Evolutionary conservation across 192 early-diverging fungal genomes (phyloP).

Genomic region (Dissophora globulifera): DNA sequence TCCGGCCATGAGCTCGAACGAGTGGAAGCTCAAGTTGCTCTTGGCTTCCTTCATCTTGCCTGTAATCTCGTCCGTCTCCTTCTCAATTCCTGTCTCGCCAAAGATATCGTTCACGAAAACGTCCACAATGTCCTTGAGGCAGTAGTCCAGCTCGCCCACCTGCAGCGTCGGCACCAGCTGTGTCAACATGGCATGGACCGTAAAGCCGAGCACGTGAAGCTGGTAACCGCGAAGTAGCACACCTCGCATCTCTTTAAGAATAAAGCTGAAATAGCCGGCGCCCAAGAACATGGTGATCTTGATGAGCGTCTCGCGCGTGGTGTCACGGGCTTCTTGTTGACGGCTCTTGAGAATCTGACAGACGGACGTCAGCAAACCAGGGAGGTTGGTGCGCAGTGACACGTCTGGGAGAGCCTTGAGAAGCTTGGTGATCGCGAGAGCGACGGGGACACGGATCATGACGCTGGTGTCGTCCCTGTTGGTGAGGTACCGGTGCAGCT

Average conservation of each 20-base stretch:
- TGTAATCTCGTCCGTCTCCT: constrained; percentile 89
- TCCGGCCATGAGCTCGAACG: constrained; percentile 85
- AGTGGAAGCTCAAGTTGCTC: constrained; percentile 83
- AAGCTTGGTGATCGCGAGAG: constrained; percentile 86
- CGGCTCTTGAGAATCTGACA: constrained; percentile 88
- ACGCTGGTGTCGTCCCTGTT: constrained; percentile 80
- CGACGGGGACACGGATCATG: constrained; percentile 84
- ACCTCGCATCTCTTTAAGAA: constrained; percentile 84
- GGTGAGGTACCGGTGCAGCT: constrained; percentile 78
- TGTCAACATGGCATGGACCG: constrained; percentile 84
- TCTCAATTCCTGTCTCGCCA: constrained; percentile 88
- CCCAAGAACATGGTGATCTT: constrained; percentile 90
- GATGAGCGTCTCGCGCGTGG: constrained; percentile 85
- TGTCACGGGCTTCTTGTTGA: constrained; percentile 86
- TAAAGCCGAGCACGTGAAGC: constrained; percentile 95
- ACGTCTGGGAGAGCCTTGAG: constrained; percentile 81
- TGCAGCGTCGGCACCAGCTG: constrained; percentile 67
- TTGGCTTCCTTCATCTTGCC: constrained; percentile 93
- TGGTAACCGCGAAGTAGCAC: constrained; percentile 88
- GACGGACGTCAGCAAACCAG: constrained; percentile 86
- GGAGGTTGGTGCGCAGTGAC: constrained; percentile 83
- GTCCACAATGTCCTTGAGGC: constrained; percentile 73
- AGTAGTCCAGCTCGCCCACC: constrained; percentile 83
- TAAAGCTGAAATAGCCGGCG: constrained; percentile 84
- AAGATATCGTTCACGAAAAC: constrained; percentile 93